phyloP scores from a whole-genome alignment of 2,329 filamentous ascomycete species.

The Reticulascus tulasneorum region DNA sequence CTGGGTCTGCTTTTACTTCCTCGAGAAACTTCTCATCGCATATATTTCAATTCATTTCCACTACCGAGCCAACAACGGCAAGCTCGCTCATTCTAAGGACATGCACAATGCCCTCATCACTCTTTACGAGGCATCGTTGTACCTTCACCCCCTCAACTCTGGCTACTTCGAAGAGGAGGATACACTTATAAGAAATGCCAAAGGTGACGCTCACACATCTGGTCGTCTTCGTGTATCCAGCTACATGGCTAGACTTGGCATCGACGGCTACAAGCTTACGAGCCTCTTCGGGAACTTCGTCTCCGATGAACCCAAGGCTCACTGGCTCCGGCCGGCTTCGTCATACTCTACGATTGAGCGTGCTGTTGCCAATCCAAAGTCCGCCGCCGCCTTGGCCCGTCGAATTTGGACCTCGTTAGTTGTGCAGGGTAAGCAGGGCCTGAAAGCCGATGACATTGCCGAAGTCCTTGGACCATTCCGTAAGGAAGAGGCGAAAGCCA shows the following conservation, averaged over 20 bases:
- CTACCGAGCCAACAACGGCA: slow-evolving; percentile 18
- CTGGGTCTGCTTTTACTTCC: slow-evolving; percentile 22
- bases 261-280: slow-evolving; percentile 20
- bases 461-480: slow-evolving; percentile 22
- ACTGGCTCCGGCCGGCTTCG: slow-evolving; percentile 21
- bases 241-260: slow-evolving; percentile 20
- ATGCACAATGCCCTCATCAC: slow-evolving; percentile 22
- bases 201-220: slow-evolving; percentile 17
- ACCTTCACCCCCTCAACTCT: slow-evolving; percentile 17
- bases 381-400: slow-evolving; percentile 20
- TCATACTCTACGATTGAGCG: slow-evolving; percentile 22
- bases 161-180: slow-evolving; percentile 19
- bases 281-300: slow-evolving; percentile 23
- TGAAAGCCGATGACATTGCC: slow-evolving; percentile 19
- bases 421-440: slow-evolving; percentile 14
- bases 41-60: slow-evolving; percentile 26
- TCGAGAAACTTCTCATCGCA: slow-evolving; percentile 23
- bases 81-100: slow-evolving; percentile 15
- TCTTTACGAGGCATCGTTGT: slow-evolving; percentile 21
- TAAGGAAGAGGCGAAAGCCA: slow-evolving; percentile 16
- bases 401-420: slow-evolving; percentile 26
- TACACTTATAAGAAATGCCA: slow-evolving; percentile 20
- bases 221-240: slow-evolving; percentile 18
- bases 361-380: slow-evolving; percentile 19
- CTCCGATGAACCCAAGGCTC: slow-evolving; percentile 16